Conservation (phyloP, 2,329 filamentous ascomycete species). For the Paecilomyces sp. region DNA sequence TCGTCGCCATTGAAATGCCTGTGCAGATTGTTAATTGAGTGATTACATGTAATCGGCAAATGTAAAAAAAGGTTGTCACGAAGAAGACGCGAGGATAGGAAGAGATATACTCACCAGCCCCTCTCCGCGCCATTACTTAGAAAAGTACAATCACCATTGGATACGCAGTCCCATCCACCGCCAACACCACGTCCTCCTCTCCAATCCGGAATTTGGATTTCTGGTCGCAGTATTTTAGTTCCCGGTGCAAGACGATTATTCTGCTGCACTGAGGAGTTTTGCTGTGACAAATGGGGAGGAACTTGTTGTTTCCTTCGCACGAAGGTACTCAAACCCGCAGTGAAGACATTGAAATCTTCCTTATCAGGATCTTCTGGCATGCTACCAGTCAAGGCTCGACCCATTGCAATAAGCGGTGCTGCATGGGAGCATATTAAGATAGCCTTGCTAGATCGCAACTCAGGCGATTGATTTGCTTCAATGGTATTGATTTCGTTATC, state of each 20-base stretch:
- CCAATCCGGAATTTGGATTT: conserved; percentile 41
- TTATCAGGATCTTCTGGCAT: conserved; percentile 65
- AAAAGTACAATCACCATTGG: conserved; percentile 81
- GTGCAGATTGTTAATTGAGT: background rate
- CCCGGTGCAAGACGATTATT: conserved; percentile 18
- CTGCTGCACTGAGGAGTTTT: conserved; percentile 12
- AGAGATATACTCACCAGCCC: conserved; percentile 61
- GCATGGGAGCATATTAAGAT: conserved; percentile 85
- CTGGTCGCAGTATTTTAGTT: conserved; percentile 19
- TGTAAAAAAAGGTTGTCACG: background rate
- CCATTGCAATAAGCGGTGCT: conserved; percentile 79
- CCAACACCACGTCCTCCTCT: conserved; percentile 54
- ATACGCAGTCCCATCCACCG: conserved; percentile 72
- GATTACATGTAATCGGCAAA: background rate
- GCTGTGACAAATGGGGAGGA: background rate
- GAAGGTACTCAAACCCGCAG: conserved; percentile 71
- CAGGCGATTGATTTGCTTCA: conserved; percentile 42
- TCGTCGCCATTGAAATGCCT: conserved; percentile 43
- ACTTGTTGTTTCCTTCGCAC: conserved; percentile 26
- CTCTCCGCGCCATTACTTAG: conserved; percentile 73
- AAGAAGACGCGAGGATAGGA: conserved; percentile 12
- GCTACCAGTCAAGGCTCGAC: conserved; percentile 69
- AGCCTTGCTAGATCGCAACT: conserved; percentile 41
- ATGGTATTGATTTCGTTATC: conserved; percentile 48
- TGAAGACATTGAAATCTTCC: conserved; percentile 81